Evolutionary conservation across 768 basidiomycete species (phyloP).

Genomic region (Mycena maculata): DNA sequence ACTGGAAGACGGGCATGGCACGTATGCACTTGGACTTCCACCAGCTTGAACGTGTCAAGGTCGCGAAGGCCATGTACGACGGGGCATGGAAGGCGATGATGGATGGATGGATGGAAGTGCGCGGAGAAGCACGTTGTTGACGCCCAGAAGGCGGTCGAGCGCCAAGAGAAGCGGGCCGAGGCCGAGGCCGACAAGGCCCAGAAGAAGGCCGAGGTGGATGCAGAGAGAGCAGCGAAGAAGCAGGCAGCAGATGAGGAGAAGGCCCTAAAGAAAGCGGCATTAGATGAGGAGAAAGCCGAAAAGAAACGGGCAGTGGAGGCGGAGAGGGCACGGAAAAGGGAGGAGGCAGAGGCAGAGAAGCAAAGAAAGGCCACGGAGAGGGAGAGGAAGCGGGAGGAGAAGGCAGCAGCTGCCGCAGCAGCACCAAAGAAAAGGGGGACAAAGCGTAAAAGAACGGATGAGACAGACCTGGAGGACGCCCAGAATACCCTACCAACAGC

Average conservation of each 20-base stretch:
- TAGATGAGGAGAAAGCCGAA: neutral
- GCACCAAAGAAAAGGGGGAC: too few species aligned
- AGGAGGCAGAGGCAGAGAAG: neutral
- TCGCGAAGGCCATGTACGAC: neutral
- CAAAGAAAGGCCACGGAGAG: neutral
- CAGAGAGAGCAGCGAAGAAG: neutral
- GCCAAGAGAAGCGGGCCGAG: neutral
- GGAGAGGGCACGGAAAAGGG: neutral
- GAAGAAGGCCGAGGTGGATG: slow-evolving; percentile 10
- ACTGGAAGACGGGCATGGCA: neutral
- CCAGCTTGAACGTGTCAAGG: neutral
- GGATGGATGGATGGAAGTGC: neutral
- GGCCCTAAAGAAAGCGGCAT: neutral
- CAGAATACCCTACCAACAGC: too few species aligned
- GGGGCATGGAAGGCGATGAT: neutral
- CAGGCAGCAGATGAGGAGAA: neutral
- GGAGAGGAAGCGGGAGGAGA: too few species aligned
- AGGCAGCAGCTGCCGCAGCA: too few species aligned
- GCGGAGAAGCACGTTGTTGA: neutral
- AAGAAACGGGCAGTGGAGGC: neutral
- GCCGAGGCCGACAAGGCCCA: slow-evolving; percentile 13
- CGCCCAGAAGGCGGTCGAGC: neutral
- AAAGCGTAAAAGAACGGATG: too few species aligned
- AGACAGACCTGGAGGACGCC: too few species aligned
- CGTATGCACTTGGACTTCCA: neutral